Base-by-base conservation (phyloP, 2,329 filamentous ascomycete species). In the Colletotrichum euphorbiae region DNA sequence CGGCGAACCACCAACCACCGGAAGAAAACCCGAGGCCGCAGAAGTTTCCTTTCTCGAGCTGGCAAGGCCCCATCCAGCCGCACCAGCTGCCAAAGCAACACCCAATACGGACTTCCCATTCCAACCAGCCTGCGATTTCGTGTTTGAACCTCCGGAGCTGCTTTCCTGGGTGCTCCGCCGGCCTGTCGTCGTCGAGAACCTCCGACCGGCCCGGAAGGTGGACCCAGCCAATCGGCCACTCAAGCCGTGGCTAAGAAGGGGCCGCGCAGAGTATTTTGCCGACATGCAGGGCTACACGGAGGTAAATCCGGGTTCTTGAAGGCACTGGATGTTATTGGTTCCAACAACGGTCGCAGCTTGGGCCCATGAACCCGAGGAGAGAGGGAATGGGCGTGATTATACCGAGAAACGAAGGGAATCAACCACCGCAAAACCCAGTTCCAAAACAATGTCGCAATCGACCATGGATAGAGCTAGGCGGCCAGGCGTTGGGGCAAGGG, bases 41-140 rank as follows among this genome's bases (percentile, higher is more conserved):
- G 67, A 57, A 36, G 42, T 69, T 13, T 60, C 48, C 8, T 64
- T 66, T 11, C 68, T 72, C 70, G 73, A 73, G 36, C 75, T 75
- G 7, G 81, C 80, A 21, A 80, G 61, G 3, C 79, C 79, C 81
- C 81, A 84, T 21, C 82, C 82, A 48, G 78, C 59, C 55, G 79
- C 69, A 12, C 80, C 80, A 15, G 82, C 78, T 1, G 74, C 78
- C 4, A 74, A 72, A n/a, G 80, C 81, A 28, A 82, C 73, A 15
- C 75, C 78, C 31, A 81, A 71, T 3, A 82, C 79, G 3, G 75
- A 76, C 24, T 75, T 72, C 4, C 78, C 71, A 7, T 74, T 74
- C 76, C 77, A 77, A 72, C 73, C 72, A 15, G 62, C 45, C 28
- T 71, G 70, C 43, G 58, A 38, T 33, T 55, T 43, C n/a, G 63